Conservation (phyloP, 352 stramenopile species). For the Phytophthora ramorum region DNA sequence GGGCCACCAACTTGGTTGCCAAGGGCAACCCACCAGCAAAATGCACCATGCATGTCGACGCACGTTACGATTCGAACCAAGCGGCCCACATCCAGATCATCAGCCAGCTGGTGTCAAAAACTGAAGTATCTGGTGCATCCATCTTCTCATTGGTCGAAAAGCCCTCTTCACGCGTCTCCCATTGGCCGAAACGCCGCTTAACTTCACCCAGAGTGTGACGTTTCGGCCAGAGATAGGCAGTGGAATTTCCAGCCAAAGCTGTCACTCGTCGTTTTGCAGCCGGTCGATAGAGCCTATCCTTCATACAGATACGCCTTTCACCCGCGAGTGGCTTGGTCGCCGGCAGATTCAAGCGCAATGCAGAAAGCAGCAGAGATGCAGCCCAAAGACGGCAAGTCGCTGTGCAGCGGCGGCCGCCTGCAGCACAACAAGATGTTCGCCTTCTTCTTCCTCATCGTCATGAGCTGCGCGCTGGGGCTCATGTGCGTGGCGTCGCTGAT, state of each 20-base stretch:
- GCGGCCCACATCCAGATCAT: conserved; percentile 31
- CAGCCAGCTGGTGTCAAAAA: conserved; percentile 25
- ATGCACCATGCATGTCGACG: neutral
- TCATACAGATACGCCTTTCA: too few species aligned
- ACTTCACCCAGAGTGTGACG: conserved; percentile 4
- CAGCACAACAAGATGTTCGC: conserved; percentile 42
- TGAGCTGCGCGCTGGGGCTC: conserved; percentile 59
- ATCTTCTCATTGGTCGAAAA: conserved; percentile 8
- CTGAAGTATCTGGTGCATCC: conserved; percentile 25
- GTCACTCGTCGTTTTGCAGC: conserved; percentile 16
- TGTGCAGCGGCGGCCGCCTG: conserved; percentile 16
- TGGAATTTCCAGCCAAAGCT: conserved; percentile 27
- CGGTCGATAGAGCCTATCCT: too few species aligned
- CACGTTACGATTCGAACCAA: conserved; percentile 19
- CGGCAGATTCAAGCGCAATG: conserved; percentile 6
- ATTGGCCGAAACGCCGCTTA: neutral
- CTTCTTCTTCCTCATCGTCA: conserved; percentile 55
- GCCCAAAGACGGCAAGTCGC: neutral
- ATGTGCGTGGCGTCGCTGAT: conserved; percentile 64
- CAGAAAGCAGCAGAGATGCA: neutral
- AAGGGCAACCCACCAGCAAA: neutral
- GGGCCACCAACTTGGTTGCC: too few species aligned
- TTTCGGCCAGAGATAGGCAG: conserved; percentile 4
- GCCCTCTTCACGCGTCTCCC: neutral
- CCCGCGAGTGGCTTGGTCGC: too few species aligned